phyloP scores from a whole-genome alignment of 805 yeast species.

The Metschnikowia drakensbergensis region DNA sequence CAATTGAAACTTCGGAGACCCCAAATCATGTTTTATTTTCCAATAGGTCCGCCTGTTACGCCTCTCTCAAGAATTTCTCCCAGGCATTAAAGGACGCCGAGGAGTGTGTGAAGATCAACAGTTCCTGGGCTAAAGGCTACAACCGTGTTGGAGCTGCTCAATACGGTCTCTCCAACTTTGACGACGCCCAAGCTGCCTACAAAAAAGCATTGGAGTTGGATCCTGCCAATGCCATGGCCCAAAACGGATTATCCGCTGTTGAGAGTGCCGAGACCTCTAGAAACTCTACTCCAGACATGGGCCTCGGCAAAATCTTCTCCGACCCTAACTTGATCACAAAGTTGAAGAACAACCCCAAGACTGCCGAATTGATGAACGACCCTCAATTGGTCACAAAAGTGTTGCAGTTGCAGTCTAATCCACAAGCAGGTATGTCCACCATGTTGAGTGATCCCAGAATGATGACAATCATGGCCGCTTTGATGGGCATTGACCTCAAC shows the following conservation, averaged over 20 bases:
- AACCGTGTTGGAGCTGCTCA: conserved; percentile 92
- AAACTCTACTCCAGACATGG: conserved; percentile 62
- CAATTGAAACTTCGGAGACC: conserved; percentile 72
- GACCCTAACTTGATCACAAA: conserved; percentile 78
- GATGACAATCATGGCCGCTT: conserved; percentile 81
- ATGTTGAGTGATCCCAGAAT: conserved; percentile 78
- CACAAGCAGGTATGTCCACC: conserved; percentile 66
- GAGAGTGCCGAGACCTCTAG: conserved; percentile 54
- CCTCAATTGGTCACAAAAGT: conserved; percentile 76
- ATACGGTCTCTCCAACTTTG: conserved; percentile 77
- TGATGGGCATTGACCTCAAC: conserved; percentile 77
- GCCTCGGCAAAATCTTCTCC: conserved; percentile 70
- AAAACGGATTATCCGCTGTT: conserved; percentile 72
- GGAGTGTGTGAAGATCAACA: conserved; percentile 74
- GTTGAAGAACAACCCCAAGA: conserved; percentile 78
- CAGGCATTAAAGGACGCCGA: conserved; percentile 84
- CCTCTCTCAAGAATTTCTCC: conserved; percentile 69
- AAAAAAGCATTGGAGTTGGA: conserved; percentile 79
- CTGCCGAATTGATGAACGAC: conserved; percentile 82
- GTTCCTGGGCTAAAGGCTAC: conserved; percentile 93
- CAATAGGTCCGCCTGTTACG: conserved; percentile 88
- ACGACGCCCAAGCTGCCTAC: conserved; percentile 69
- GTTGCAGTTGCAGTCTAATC: conserved; percentile 58
- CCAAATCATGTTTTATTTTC: conserved; percentile 94
- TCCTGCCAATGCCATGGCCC: conserved; percentile 78